These are phyloP conservation scores for Ramalina intermedia DNA, from an alignment of 495 filamentous ascomycete species.

Conservation along the genomic window DNA sequence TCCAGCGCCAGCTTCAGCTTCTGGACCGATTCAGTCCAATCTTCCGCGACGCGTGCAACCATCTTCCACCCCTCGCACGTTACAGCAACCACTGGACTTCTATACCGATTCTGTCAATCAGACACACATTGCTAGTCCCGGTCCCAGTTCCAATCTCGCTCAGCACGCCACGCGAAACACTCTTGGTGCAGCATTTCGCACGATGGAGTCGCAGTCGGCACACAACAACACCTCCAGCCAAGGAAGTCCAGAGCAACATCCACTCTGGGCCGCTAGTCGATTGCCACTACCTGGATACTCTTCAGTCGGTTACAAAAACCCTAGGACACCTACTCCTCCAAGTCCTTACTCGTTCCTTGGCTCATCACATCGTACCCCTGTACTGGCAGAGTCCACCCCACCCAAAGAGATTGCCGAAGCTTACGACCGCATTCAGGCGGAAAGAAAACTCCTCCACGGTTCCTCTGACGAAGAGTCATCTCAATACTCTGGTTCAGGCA, in stretches of 20 bases:
- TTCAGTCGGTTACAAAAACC: not conserved
- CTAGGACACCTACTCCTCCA: no score
- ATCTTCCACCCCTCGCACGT: slow-evolving; percentile 3
- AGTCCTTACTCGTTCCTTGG: no score
- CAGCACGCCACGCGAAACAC: slow-evolving; percentile 6
- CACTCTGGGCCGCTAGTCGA: not conserved
- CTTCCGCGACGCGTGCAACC: not conserved
- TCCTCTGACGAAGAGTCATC: slow-evolving; percentile 9
- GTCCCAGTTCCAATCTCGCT: slow-evolving; percentile 8
- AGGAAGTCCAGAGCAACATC: not conserved
- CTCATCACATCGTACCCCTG: no score
- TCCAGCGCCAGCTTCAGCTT: no score
- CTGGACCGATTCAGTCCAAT: no score
- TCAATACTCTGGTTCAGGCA: not conserved
- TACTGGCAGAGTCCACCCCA: slow-evolving; percentile 21
- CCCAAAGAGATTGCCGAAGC: slow-evolving; percentile 29
- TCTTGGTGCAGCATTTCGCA: slow-evolving; percentile 5
- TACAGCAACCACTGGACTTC: slow-evolving; percentile 17
- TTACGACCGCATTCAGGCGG: slow-evolving; percentile 33
- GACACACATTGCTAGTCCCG: slow-evolving; percentile 13
- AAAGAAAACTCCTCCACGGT: slow-evolving; percentile 26
- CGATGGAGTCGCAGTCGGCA: not conserved
- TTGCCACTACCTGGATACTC: slow-evolving; percentile 3
- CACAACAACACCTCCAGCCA: slow-evolving; percentile 6
- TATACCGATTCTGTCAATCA: slow-evolving; percentile 15